A percentile compares a stretch with the other conserved stretches of the same genome.
Conservation (phyloP, 2,329 filamentous ascomycete species). For the Diaporthe vexans region DNA sequence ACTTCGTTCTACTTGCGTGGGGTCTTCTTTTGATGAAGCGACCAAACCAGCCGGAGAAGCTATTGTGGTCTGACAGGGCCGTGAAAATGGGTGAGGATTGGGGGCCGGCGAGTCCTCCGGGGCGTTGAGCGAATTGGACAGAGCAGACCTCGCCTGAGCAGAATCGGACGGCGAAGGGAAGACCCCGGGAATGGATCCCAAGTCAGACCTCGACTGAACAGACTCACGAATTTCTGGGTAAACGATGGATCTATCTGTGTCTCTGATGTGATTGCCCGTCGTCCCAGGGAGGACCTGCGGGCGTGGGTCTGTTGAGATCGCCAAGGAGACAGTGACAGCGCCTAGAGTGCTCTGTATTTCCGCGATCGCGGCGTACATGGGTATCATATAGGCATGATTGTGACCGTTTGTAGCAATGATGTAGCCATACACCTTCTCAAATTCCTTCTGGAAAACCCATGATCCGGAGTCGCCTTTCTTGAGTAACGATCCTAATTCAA, state of each 20-base stretch:
- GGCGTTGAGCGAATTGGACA: too few species aligned
- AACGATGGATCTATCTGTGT: not conserved
- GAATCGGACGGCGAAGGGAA: too few species aligned
- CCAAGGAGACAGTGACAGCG: not conserved
- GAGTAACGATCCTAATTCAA: not conserved
- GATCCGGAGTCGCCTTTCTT: not conserved
- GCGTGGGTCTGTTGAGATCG: not conserved
- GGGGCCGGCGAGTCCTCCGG: too few species aligned
- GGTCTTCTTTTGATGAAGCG: not conserved
- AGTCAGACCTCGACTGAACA: too few species aligned
- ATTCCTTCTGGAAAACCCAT: not conserved
- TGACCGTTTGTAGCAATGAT: not conserved
- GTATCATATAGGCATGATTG: not conserved
- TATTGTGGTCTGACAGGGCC: too few species aligned
- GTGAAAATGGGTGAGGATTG: too few species aligned
- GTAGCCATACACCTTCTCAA: not conserved
- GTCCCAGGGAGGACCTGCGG: not conserved
- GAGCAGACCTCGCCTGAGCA: too few species aligned
- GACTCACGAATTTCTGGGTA: too few species aligned
- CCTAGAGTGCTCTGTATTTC: not conserved
- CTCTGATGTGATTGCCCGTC: not conserved
- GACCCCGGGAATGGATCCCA: too few species aligned
- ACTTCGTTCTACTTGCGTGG: not conserved
- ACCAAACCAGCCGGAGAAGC: not conserved
- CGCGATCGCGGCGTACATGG: not conserved